Percentiles rank a stretch among this genome's conserved stretches.
These are phyloP conservation scores for Chalaropsis ovoidea DNA, from an alignment of 2,329 filamentous ascomycete species.

Conservation along the genomic window DNA sequence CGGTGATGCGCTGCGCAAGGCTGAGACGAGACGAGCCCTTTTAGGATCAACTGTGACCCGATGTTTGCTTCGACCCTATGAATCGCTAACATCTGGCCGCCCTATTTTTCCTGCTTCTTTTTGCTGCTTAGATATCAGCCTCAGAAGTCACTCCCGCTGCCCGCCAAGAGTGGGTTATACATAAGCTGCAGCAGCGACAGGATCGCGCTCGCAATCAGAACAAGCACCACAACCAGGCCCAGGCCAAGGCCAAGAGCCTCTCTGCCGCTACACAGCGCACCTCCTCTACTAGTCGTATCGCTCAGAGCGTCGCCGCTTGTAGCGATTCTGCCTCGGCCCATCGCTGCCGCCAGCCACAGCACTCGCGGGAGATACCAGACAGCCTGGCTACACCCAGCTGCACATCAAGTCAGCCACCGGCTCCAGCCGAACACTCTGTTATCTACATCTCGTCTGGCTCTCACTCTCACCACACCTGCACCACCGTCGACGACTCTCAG, in stretches of 20 bases:
- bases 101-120: background rate
- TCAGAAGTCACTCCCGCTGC: slow-evolving; percentile 12
- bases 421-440: background rate
- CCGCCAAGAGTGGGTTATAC: slow-evolving; percentile 17
- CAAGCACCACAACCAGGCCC: background rate
- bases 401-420: background rate
- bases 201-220: slow-evolving; percentile 13
- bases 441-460: background rate
- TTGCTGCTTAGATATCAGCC: slow-evolving; percentile 5
- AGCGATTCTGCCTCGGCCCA: background rate
- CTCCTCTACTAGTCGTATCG: background rate
- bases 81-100: slow-evolving; percentile 5
- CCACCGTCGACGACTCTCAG: background rate
- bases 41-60: background rate
- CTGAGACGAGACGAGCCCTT: slow-evolving; percentile 12
- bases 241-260: background rate
- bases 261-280: background rate
- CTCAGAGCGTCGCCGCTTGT: background rate
- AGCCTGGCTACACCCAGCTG: background rate
- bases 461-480: background rate
- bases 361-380: background rate
- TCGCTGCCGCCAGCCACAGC: background rate
- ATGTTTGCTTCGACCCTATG: background rate
- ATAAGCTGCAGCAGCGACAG: slow-evolving; percentile 10
- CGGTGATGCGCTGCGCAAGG: slow-evolving; percentile 13